Evolutionary conservation across 805 yeast genomes (phyloP).

Genomic region (Candida jianshihensis): DNA sequence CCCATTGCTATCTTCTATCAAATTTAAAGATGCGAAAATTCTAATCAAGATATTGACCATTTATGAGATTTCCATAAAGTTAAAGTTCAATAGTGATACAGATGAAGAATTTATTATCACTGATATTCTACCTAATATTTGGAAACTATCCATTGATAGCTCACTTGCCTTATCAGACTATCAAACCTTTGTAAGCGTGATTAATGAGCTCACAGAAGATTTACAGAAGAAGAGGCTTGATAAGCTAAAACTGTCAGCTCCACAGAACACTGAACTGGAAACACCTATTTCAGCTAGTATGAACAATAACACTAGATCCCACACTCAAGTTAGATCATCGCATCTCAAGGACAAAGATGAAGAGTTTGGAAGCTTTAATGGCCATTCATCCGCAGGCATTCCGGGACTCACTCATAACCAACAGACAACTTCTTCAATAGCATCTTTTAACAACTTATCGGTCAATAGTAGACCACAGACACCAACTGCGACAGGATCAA

Average conservation of each 20-base stretch:
- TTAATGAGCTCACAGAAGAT: constrained; percentile 33
- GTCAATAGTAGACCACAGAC: neutral
- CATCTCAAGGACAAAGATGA: neutral
- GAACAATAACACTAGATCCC: neutral
- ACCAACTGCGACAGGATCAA: neutral
- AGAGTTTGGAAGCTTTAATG: neutral
- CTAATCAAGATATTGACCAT: constrained; percentile 37
- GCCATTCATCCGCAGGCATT: neutral
- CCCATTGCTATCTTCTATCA: constrained; percentile 71
- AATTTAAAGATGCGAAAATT: constrained; percentile 67
- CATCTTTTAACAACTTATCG: neutral
- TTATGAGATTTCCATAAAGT: constrained; percentile 1
- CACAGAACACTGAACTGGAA: constrained; percentile 1
- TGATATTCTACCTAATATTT: constrained; percentile 46
- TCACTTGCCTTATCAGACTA: constrained; percentile 37
- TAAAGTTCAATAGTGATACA: constrained; percentile 17
- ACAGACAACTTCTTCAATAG: too few relatives aligned
- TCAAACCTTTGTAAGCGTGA: constrained; percentile 28
- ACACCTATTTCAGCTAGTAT: neutral
- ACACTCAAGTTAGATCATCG: neutral
- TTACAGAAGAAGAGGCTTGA: constrained; percentile 38
- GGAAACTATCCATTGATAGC: constrained; percentile 41
- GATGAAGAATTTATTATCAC: constrained; percentile 45
- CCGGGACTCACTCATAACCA: too few relatives aligned
- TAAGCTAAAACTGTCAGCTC: constrained; percentile 24